These are phyloP conservation scores for Pyrenophora seminiperda DNA, from an alignment of 2,329 filamentous ascomycete genomes.

Conservation along the genomic window DNA sequence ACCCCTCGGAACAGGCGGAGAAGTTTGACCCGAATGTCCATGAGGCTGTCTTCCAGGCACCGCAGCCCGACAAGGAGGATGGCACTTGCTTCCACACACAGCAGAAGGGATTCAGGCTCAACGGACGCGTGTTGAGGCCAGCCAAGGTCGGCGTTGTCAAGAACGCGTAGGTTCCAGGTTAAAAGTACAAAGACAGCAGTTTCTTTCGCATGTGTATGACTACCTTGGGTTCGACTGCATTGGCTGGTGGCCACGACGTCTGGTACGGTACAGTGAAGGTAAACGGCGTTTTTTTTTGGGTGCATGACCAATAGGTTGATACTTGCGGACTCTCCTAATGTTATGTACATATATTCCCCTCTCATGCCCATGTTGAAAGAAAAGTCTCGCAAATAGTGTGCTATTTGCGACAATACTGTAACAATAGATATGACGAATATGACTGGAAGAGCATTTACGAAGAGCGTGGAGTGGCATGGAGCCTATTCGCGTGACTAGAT, in stretches of 20 bases:
- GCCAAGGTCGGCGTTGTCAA: constrained; percentile 97
- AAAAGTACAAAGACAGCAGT: background rate
- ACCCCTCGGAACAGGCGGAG: constrained; percentile 71
- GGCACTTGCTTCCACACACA: constrained; percentile 90
- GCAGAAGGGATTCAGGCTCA: constrained; percentile 94
- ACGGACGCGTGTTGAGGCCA: constrained; percentile 85
- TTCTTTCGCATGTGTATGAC: constrained; percentile 28
- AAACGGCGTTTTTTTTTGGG: constrained; percentile 26
- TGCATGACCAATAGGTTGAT: constrained; percentile 2
- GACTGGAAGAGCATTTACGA: background rate
- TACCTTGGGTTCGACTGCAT: constrained; percentile 21
- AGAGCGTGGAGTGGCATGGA: too few species aligned
- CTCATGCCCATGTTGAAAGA: constrained; percentile 32
- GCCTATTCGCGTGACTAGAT: too few species aligned
- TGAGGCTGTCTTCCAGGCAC: constrained; percentile 94
- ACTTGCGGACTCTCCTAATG: constrained; percentile 3
- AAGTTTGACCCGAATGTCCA: constrained; percentile 97
- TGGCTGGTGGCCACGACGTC: constrained; percentile 11
- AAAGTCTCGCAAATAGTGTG: constrained; percentile 16
- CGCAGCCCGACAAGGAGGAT: constrained; percentile 84
- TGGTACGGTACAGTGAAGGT: constrained; percentile 22
- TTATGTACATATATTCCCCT: constrained; percentile 43
- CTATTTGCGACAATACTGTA: constrained; percentile 27
- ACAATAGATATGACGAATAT: constrained; percentile 25
- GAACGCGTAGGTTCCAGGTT: constrained; percentile 59